Base-by-base conservation (phyloP, 1,284 basidiomycete species). In the Cerioporus squamosus region DNA sequence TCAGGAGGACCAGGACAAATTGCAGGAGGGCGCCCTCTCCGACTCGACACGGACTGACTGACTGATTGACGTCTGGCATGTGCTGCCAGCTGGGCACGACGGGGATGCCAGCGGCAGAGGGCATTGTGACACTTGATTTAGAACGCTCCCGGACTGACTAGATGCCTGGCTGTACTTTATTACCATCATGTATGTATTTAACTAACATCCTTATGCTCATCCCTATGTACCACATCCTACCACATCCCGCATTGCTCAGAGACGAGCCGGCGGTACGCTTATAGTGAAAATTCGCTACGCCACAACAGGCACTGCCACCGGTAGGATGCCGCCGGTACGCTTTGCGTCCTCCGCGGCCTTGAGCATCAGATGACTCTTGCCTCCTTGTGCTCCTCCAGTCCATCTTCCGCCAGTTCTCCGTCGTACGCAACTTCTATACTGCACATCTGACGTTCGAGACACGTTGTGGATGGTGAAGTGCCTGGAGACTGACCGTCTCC, bases 261-360 rank as follows among this genome's bases (percentile, higher is more conserved):
- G 38, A 15, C 38, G 6, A 42, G 40, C n/a, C 40, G 40, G 20
- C 40, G n/a, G n/a, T 15, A 40, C 39, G 39, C 39, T 5, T 17
- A 5, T 4, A 17, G n/a, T n/a, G 17, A 17, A 10, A 3, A 2
- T 18, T 18, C n/a, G 40, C n/a, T 20, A 47, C 53, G 58, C 62
- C 62, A 63, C 62, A 49, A 60, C n/a, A 42, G 29, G 48, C 62
- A 64, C 62, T 24, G 62, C 62, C 62, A 64, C 62, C 53, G 61
- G 51, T n/a, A 44, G 36, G 31, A 47, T 50, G 52, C 53, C 59
- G 59, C 56, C 59, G 59, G 57, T 22, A 50, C 53, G 42, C 24
- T n/a, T 38, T 10, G 29, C 29, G 14, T n/a, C 15, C 47, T 20
- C 45, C 36, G 14, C 45, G 14, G 17, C 22, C 23, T 9, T 9